Conservation (phyloP, 345 rosid species). For the Cardamine occulta region DNA sequence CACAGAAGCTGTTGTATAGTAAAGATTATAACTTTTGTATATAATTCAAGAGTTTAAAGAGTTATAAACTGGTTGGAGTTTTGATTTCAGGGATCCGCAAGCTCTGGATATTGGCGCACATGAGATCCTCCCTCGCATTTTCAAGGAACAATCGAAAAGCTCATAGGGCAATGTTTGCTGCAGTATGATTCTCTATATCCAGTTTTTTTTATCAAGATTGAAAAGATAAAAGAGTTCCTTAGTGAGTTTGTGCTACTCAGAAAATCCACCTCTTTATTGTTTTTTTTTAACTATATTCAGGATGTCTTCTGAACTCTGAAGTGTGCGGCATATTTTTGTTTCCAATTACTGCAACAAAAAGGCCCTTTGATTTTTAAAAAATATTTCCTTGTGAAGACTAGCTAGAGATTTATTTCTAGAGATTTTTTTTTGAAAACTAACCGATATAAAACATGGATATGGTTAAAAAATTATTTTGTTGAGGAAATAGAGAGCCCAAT, state of each 20-base stretch:
- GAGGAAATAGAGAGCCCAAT: background rate
- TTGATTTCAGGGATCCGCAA: conserved; percentile 80
- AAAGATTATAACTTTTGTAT: background rate
- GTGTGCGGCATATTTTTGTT: background rate
- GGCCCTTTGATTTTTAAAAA: background rate
- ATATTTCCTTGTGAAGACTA: too few relatives aligned
- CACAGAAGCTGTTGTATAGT: background rate
- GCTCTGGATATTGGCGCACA: conserved; percentile 69
- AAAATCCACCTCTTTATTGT: conserved; percentile 6
- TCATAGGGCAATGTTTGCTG: conserved; percentile 35
- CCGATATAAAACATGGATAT: background rate
- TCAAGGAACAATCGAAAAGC: conserved; percentile 56
- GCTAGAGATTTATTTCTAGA: background rate
- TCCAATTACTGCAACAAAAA: background rate
- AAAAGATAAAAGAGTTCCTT: conserved; percentile 29
- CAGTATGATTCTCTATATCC: conserved; percentile 13
- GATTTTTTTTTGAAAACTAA: background rate
- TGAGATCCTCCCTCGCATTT: conserved; percentile 85
- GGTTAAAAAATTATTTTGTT: background rate
- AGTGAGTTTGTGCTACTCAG: conserved; percentile 22
- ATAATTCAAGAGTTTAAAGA: background rate
- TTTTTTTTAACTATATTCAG: background rate
- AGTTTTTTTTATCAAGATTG: conserved; percentile 36
- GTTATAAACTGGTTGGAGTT: background rate
- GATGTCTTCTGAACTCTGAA: background rate